phyloP scores from a whole-genome alignment of 83 land plant species.

The Picea mariana region DNA sequence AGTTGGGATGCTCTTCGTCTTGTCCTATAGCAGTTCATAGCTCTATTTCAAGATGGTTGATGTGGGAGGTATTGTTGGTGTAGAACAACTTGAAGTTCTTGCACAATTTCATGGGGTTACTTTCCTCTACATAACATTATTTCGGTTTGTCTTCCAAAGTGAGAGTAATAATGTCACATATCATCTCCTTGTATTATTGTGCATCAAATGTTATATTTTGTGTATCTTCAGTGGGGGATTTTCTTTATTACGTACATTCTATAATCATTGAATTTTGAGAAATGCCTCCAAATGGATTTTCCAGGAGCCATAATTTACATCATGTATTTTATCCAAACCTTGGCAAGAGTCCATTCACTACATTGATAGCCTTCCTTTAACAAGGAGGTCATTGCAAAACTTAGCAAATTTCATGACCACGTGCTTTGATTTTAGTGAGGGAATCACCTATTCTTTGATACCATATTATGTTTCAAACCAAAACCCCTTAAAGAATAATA shows the following conservation, averaged over 20 bases:
- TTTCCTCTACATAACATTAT: not conserved
- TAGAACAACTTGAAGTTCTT: not conserved
- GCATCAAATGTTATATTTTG: not conserved
- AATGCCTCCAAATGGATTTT: not conserved
- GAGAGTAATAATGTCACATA: not conserved
- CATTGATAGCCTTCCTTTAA: no score
- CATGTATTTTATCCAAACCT: not conserved
- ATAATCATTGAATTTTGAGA: not conserved
- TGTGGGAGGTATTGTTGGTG: not conserved
- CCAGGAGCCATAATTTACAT: not conserved
- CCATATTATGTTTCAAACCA: no score
- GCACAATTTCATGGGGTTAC: not conserved
- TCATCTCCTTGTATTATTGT: not conserved
- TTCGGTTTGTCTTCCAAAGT: not conserved
- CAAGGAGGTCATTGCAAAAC: no score
- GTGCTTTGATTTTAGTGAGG: no score
- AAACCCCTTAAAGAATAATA: no score
- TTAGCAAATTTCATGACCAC: no score
- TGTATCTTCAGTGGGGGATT: not conserved
- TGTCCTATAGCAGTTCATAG: no score
- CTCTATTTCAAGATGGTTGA: not conserved
- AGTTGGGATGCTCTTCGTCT: no score
- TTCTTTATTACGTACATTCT: not conserved
- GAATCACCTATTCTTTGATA: no score
- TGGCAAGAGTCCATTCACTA: not conserved